phyloP scores from a whole-genome alignment of 129 eudicot genomes.

The Pseudognaphalium luteoalbum region DNA sequence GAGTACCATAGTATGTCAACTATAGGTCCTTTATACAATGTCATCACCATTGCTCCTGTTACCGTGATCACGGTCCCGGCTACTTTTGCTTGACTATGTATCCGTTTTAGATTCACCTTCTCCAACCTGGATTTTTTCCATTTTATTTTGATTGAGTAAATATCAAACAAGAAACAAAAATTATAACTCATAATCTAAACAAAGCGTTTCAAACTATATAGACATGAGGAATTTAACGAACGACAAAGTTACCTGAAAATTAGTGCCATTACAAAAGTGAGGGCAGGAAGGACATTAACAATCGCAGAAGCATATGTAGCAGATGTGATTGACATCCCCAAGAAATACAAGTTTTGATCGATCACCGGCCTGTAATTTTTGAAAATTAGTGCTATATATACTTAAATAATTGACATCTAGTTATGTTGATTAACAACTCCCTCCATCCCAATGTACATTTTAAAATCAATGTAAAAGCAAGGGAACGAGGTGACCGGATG shows the following conservation, averaged over 20 bases:
- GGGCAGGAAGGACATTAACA: conserved; percentile 79
- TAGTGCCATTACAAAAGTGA: conserved; percentile 84
- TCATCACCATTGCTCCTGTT: conserved; percentile 88
- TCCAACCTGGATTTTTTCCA: conserved; percentile 57
- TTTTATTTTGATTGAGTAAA: no score
- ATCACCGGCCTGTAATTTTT: conserved; percentile 66
- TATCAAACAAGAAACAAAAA: no score
- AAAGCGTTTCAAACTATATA: background rate
- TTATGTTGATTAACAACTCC: no score
- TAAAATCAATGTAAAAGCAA: no score
- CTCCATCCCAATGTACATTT: no score
- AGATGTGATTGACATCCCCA: conserved; percentile 80
- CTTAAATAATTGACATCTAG: background rate
- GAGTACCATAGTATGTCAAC: conserved; percentile 59
- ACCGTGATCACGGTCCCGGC: conserved; percentile 82
- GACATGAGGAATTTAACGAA: background rate
- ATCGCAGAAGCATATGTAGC: conserved; percentile 87
- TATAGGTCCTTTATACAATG: conserved; percentile 82
- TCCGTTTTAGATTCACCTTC: conserved; percentile 63
- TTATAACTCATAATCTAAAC: no score
- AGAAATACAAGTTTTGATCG: conserved; percentile 81
- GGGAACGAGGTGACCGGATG: no score
- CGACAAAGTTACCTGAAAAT: conserved; percentile 61
- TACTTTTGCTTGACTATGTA: conserved; percentile 73
- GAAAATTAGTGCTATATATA: background rate